phyloP scores from a whole-genome alignment of 2,329 filamentous ascomycete genomes.

The Colletotrichum lentis region DNA sequence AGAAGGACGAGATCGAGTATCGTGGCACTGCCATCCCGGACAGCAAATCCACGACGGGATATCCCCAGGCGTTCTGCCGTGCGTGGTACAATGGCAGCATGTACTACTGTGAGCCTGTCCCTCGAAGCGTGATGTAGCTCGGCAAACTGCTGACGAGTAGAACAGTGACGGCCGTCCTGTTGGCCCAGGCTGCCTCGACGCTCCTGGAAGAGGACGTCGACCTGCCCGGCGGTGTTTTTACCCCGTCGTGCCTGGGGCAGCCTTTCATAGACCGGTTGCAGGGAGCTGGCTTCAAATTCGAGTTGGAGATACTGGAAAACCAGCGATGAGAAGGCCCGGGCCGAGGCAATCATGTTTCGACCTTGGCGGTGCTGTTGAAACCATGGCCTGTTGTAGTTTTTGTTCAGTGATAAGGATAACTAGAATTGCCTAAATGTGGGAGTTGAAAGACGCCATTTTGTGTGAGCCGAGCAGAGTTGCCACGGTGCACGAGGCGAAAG shows the following conservation, averaged over 20 bases:
- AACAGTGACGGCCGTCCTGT: constrained; percentile 69
- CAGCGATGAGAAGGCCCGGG: neutral
- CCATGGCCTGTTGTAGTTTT: neutral
- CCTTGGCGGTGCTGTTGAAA: neutral
- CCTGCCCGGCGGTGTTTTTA: constrained; percentile 73
- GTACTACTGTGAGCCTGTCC: constrained; percentile 66
- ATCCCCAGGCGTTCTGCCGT: constrained; percentile 63
- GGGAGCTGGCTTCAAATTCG: constrained; percentile 68
- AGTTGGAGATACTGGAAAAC: constrained; percentile 57
- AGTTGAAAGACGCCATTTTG: too few species aligned
- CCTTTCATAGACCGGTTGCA: constrained; percentile 70
- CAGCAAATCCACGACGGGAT: constrained; percentile 47
- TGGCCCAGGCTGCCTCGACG: constrained; percentile 71
- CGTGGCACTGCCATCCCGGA: constrained; percentile 71
- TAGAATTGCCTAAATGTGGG: neutral
- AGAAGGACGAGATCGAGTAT: constrained; percentile 69
- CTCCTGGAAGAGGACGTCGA: constrained; percentile 69
- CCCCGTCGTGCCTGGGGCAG: constrained; percentile 75
- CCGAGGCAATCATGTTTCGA: constrained; percentile 29
- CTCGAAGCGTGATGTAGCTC: neutral
- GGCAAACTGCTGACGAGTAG: constrained; percentile 14
- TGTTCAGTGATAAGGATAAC: neutral
- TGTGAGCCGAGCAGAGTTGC: neutral
- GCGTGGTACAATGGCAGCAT: constrained; percentile 67
- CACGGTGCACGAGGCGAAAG: neutral